Percentiles rank a stretch among this genome's conserved stretches.
These are phyloP conservation scores for Sporothrix brasiliensis DNA, from an alignment of 2,329 filamentous ascomycete species.

Conservation along the genomic window DNA sequence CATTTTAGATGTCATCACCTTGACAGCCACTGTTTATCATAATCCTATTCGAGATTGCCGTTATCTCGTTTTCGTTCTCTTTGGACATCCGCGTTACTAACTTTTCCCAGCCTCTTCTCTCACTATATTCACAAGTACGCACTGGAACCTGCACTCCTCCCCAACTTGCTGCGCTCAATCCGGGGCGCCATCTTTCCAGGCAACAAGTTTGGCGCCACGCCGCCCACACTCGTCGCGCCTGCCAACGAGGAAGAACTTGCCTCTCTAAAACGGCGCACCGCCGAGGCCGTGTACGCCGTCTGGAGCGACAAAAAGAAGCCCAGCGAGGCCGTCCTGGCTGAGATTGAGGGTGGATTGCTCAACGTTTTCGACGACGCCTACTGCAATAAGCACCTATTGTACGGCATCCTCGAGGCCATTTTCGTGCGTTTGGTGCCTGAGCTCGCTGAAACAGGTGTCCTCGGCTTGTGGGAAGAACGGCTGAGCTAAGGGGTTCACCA, in stretches of 20 bases:
- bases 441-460: constrained; percentile 69
- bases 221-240: constrained; percentile 63
- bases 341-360: constrained; percentile 67
- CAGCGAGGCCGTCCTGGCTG: constrained; percentile 48
- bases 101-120: constrained; percentile 57
- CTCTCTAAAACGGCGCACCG: constrained; percentile 55
- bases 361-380: constrained; percentile 79
- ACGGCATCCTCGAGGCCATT: constrained; percentile 77
- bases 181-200: constrained; percentile 84
- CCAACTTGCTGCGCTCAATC: constrained; percentile 68
- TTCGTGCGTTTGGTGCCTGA: constrained; percentile 85
- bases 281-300: constrained; percentile 32
- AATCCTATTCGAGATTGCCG: not conserved
- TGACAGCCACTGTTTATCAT: not conserved
- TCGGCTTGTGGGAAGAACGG: constrained; percentile 74
- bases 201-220: constrained; percentile 65
- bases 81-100: constrained; percentile 1
- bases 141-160: constrained; percentile 65
- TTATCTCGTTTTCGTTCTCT: not conserved
- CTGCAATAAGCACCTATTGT: constrained; percentile 90
- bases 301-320: constrained; percentile 25
- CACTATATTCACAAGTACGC: constrained; percentile 59
- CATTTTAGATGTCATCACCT: not conserved
- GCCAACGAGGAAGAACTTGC: constrained; percentile 61
- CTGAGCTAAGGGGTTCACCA: constrained; percentile 46